Evolutionary conservation across 257 asterid species (phyloP), one percentile per base, ranked within the genome.

Genomic region (Verbena officinalis): DNA sequence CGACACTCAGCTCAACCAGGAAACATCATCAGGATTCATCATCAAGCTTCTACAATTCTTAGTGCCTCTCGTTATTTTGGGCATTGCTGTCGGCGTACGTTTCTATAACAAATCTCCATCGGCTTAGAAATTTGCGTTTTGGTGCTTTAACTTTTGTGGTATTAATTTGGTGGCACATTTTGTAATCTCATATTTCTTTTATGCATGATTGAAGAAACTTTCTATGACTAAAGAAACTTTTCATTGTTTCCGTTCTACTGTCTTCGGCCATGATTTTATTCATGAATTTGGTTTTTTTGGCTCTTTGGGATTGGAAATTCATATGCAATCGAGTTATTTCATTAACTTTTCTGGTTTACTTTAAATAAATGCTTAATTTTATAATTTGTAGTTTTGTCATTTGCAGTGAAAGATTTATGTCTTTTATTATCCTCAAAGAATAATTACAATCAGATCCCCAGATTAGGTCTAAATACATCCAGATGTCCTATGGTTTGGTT

Each of bases 41-140:
- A 48, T 89, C 81, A 89, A 81, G 89, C 82, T 89, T 65, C 92
- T 89, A 62, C 96, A 89, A 69, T 83, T 89, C 83, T 74, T 89
- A 69, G 91, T 89, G 27, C 96, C 96, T 48, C 77, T 89, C 64
- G 42, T 84, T 19, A 83, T 89, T 53, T 73, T 89, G 79, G 93
- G 86, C 0, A 78, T 81, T 48, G 95, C 96, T 59, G 70, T 89
- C 20, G 95, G 82, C 16, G 70, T 86, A 62, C 93, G 93, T 60
- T 83, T 81, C 87, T 89, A 86, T 67, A 84, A 87, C 80, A 89
- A 86, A 69, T 62, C 2, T 2, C 5, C 92, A 22, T 65, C 91
- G 1, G 86, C 90, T 75, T 86, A 72, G 84, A 16, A 16, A 51
- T 22, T 30, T 23, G 43, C 34, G 10, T 9, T 4, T 36, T 5